These are phyloP conservation scores for Solanum piurae DNA, from an alignment of 257 asterid genomes.

Conservation along the genomic window DNA sequence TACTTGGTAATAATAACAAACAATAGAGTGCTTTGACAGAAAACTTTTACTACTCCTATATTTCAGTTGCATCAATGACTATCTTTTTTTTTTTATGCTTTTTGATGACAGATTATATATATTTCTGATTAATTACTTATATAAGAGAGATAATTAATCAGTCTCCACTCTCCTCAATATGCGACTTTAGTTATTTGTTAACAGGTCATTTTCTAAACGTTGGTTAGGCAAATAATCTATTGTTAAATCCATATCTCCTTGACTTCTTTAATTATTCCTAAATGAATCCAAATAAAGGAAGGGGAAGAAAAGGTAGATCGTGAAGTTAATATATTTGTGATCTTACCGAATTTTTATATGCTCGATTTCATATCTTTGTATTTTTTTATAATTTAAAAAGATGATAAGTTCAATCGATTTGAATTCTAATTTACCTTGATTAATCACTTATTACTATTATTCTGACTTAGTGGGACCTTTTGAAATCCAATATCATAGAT, in stretches of 20 bases:
- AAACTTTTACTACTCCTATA: not conserved
- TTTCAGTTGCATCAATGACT: not conserved
- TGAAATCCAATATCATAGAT: not conserved
- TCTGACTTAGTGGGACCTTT: not conserved
- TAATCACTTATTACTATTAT: too few species aligned
- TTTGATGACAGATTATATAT: not conserved
- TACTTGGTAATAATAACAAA: not conserved
- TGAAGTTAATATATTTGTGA: not conserved
- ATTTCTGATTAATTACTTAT: not conserved
- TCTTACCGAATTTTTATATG: not conserved
- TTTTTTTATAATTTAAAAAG: not conserved
- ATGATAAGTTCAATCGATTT: not conserved
- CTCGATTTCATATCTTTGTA: not conserved
- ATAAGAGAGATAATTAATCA: not conserved
- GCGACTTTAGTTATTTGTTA: not conserved
- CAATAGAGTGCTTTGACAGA: not conserved
- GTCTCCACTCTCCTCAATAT: not conserved
- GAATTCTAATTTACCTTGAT: too few species aligned
- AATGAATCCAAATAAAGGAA: not conserved
- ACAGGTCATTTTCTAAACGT: not conserved
- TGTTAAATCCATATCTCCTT: not conserved
- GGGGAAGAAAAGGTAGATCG: not conserved
- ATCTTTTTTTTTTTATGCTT: not conserved
- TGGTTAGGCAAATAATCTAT: not conserved
- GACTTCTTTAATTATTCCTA: not conserved